Evolutionary conservation across 257 asterid genomes (phyloP).

Genomic region (Ilex aquifolium): DNA sequence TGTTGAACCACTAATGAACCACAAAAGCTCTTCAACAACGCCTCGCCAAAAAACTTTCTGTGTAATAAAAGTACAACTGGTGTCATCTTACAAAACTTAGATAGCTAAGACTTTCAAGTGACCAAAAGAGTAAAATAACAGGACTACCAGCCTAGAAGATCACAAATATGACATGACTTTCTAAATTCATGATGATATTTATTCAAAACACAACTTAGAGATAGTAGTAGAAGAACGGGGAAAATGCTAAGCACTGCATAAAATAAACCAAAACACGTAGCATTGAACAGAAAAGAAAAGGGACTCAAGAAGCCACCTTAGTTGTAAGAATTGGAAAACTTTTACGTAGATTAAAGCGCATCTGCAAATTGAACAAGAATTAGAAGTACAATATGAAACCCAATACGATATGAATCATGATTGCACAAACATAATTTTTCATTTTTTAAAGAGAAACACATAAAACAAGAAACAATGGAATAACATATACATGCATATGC

Average conservation of each 20-base stretch:
- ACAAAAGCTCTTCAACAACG: constrained; percentile 93
- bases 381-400: constrained; percentile 6
- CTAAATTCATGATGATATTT: not conserved
- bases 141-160: not conserved
- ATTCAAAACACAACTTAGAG: no score
- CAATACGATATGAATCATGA: not conserved
- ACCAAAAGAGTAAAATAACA: not conserved
- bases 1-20: constrained; percentile 98
- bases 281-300: not conserved
- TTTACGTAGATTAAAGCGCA: constrained; percentile 83
- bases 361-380: constrained; percentile 39
- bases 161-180: not conserved
- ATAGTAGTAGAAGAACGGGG: not conserved
- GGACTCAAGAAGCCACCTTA: constrained; percentile 38
- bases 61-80: constrained; percentile 7
- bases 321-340: constrained; percentile 96
- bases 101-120: not conserved
- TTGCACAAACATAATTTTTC: no score
- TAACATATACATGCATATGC: no score
- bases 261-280: not conserved
- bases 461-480: not conserved
- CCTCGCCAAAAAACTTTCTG: constrained; percentile 96
- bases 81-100: constrained; percentile 1
- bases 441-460: not conserved
- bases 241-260: not conserved